A percentile compares a stretch with the other conserved stretches of the same genome.
Evolutionary conservation across 805 yeast genomes (phyloP).

Genomic region (Pichia nanzhaoensis): DNA sequence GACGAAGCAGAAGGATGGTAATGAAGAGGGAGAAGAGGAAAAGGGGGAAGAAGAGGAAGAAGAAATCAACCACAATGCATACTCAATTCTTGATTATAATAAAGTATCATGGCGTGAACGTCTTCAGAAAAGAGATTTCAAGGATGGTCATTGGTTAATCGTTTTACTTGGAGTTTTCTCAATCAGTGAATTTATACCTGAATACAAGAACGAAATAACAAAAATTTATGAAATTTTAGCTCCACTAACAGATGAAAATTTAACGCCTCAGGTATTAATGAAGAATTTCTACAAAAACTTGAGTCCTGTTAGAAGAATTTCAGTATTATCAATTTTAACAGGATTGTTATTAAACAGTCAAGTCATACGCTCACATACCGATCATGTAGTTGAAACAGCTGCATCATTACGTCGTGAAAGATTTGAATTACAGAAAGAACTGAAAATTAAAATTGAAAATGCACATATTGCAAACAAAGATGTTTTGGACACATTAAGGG

Average conservation of each 20-base stretch:
- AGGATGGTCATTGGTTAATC: conserved; percentile 82
- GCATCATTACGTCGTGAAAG: conserved; percentile 58
- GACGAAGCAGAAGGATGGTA: conserved; percentile 26
- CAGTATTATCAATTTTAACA: conserved; percentile 49
- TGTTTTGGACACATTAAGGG: conserved; percentile 27
- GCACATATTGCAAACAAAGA: conserved; percentile 42
- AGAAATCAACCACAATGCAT: conserved; percentile 38
- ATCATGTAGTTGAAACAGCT: conserved; percentile 58
- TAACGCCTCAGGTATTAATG: conserved; percentile 43
- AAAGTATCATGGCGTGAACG: conserved; percentile 73
- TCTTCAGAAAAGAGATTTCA: conserved; percentile 63
- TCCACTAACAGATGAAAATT: conserved; percentile 40
- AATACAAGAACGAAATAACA: conserved; percentile 43
- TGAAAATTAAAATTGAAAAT: conserved; percentile 44
- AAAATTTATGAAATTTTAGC: conserved; percentile 49
- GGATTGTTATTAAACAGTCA: conserved; percentile 55
- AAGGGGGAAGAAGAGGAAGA: conserved; percentile 25
- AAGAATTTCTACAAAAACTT: conserved; percentile 51
- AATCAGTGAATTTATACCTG: conserved; percentile 49
- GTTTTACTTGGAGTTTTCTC: conserved; percentile 68
- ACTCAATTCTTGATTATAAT: conserved; percentile 45
- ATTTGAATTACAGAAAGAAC: conserved; percentile 57
- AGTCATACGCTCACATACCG: conserved; percentile 56
- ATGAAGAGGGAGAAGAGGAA: conserved; percentile 18
- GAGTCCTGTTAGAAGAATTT: conserved; percentile 41